A percentile compares a stretch with the other conserved stretches of the same genome.
phyloP scores from a whole-genome alignment of 2,329 filamentous ascomycete species.

The Drechslerella dactyloides region DNA sequence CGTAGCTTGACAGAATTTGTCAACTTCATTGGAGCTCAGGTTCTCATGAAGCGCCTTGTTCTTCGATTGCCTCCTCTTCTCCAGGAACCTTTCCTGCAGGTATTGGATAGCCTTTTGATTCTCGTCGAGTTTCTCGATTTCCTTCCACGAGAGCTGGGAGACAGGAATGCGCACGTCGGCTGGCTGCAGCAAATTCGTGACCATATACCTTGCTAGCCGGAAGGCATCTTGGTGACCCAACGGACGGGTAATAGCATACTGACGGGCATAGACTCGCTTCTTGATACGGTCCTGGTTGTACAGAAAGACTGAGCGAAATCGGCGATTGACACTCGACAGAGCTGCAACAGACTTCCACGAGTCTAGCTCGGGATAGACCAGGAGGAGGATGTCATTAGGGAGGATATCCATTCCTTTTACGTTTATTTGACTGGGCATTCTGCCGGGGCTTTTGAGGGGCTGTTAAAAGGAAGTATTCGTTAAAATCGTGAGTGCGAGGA shows the following conservation, averaged over 20 bases:
- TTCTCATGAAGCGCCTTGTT: constrained; percentile 39
- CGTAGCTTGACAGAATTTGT: constrained; percentile 46
- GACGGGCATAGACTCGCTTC: constrained; percentile 42
- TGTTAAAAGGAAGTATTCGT: constrained; percentile 5
- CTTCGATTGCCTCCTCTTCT: constrained; percentile 35
- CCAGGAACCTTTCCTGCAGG: constrained; percentile 41
- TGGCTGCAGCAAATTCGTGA: constrained; percentile 40
- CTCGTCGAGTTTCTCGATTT: constrained; percentile 42
- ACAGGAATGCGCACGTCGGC: constrained; percentile 16
- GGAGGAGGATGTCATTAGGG: constrained; percentile 41
- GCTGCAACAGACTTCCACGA: constrained; percentile 43
- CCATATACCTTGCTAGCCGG: constrained; percentile 44
- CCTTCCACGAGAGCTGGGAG: constrained; percentile 35
- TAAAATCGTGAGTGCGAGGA: constrained; percentile 1
- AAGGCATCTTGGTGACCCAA: constrained; percentile 42
- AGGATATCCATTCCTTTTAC: constrained; percentile 30
- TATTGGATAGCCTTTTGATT: constrained; percentile 42
- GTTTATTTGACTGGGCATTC: constrained; percentile 33
- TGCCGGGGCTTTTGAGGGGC: neutral
- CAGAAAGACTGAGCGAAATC: constrained; percentile 38
- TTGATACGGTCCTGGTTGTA: constrained; percentile 42
- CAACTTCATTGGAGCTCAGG: constrained; percentile 33
- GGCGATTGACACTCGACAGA: constrained; percentile 48
- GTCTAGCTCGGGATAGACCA: constrained; percentile 47
- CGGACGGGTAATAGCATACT: constrained; percentile 30